These are phyloP conservation scores for Penicillium frequentans DNA, from an alignment of 2,329 filamentous ascomycete genomes.

Conservation along the genomic window DNA sequence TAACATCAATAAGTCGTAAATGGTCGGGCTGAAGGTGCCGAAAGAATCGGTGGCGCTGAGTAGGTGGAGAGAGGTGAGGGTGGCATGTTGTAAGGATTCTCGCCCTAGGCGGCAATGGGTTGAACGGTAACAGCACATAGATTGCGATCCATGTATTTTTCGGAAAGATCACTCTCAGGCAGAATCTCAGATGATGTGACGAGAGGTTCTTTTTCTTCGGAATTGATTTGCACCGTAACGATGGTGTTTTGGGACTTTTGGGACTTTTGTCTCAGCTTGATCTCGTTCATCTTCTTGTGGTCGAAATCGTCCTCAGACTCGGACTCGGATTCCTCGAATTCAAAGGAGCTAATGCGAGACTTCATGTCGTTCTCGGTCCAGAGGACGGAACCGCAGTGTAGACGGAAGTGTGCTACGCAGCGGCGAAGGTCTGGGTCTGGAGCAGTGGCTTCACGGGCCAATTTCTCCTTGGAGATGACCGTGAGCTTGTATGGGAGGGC, in stretches of 20 bases:
- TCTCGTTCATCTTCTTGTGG: not conserved
- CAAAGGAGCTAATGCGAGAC: conserved; percentile 36
- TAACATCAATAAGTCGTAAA: conserved; percentile 18
- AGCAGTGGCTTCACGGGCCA: conserved; percentile 36
- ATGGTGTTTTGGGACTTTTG: not conserved
- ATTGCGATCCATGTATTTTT: not conserved
- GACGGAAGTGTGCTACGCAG: conserved; percentile 35
- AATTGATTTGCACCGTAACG: not conserved
- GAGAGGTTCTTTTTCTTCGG: not conserved
- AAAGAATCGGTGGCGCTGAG: not conserved
- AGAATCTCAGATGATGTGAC: not conserved
- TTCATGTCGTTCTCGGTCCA: conserved; percentile 39
- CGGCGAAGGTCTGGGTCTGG: conserved; percentile 37
- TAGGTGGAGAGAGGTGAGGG: not conserved
- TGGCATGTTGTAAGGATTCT: not conserved
- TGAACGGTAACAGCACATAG: conserved; percentile 7
- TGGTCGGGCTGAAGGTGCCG: not conserved
- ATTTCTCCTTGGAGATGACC: conserved; percentile 36
- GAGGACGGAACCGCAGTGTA: conserved; percentile 34
- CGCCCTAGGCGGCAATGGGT: conserved; percentile 7
- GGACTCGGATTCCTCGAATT: conserved; percentile 30
- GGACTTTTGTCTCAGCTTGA: not conserved
- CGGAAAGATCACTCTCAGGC: not conserved
- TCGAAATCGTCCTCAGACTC: conserved; percentile 31
- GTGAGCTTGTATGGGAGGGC: conserved; percentile 38